Conservation (phyloP, 108 stramenopile species). For the Craspedostauros australis region DNA sequence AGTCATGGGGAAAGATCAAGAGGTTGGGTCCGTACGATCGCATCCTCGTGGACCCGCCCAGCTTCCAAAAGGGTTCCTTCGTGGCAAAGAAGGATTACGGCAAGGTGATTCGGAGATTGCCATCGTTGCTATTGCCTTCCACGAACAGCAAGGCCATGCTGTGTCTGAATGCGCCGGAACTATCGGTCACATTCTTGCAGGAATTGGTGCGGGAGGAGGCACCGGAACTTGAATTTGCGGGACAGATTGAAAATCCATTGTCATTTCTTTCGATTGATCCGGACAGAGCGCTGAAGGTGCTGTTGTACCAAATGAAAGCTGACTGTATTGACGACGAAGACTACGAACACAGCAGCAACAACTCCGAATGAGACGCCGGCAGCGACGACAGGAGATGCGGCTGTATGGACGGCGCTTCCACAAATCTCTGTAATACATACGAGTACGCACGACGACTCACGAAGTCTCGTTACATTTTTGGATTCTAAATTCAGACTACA, state of each 20-base stretch:
- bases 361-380: too few species aligned
- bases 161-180: constrained; percentile 36
- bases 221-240: constrained; percentile 18
- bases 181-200: constrained; percentile 15
- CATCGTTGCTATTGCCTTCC: constrained; percentile 10
- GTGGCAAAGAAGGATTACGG: constrained; percentile 32
- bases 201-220: constrained; percentile 18
- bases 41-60: constrained; percentile 28
- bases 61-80: constrained; percentile 34
- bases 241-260: constrained; percentile 12
- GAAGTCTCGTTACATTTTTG: too few species aligned
- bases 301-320: constrained; percentile 5
- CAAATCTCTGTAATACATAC: too few species aligned
- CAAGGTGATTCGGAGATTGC: constrained; percentile 28
- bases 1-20: constrained; percentile 26
- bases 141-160: constrained; percentile 22
- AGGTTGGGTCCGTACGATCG: constrained; percentile 8
- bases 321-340: too few species aligned
- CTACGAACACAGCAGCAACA: too few species aligned
- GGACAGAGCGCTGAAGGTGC: constrained; percentile 9
- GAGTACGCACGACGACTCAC: too few species aligned
- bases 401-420: too few species aligned
- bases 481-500: too few species aligned
- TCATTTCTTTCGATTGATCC: constrained; percentile 1
- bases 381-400: too few species aligned